phyloP scores from a whole-genome alignment of 2,329 filamentous ascomycete species.

The Curvularia sp. region DNA sequence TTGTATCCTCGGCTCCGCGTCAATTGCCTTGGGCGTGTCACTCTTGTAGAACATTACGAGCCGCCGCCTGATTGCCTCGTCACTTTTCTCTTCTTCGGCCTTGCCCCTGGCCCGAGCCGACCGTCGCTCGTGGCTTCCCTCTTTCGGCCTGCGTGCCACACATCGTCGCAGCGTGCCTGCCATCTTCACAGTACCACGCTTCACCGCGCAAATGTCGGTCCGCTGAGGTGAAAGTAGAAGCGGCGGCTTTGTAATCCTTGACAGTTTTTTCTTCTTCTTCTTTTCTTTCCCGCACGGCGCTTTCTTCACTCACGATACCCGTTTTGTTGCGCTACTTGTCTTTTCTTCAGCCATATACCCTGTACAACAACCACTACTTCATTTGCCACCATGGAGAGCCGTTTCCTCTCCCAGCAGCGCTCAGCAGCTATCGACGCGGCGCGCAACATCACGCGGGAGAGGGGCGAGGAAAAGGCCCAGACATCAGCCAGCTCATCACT shows the following conservation, averaged over 20 bases:
- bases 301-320: constrained; percentile 18
- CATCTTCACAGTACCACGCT: constrained; percentile 34
- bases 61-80: constrained; percentile 34
- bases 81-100: constrained; percentile 20
- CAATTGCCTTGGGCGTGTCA: constrained; percentile 39
- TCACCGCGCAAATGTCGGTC: constrained; percentile 40
- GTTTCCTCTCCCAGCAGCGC: constrained; percentile 29
- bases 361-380: constrained; percentile 35
- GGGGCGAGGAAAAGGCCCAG: constrained; percentile 21
- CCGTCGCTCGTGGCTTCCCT: constrained; percentile 25
- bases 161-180: constrained; percentile 36
- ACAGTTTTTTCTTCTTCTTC: too few relatives aligned
- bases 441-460: constrained; percentile 22
- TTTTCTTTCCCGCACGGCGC: constrained; percentile 16
- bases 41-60: constrained; percentile 50
- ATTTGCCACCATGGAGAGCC: constrained; percentile 40
- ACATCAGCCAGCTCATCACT: constrained; percentile 39
- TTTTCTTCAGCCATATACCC: constrained; percentile 40
- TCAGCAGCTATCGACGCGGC: constrained; percentile 29
- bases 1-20: constrained; percentile 24
- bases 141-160: constrained; percentile 31
- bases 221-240: constrained; percentile 30
- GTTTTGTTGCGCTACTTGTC: constrained; percentile 18
- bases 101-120: constrained; percentile 17
- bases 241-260: constrained; percentile 16